phyloP scores from a whole-genome alignment of 495 filamentous ascomycete genomes.

The Stereocaulon alpinum region DNA sequence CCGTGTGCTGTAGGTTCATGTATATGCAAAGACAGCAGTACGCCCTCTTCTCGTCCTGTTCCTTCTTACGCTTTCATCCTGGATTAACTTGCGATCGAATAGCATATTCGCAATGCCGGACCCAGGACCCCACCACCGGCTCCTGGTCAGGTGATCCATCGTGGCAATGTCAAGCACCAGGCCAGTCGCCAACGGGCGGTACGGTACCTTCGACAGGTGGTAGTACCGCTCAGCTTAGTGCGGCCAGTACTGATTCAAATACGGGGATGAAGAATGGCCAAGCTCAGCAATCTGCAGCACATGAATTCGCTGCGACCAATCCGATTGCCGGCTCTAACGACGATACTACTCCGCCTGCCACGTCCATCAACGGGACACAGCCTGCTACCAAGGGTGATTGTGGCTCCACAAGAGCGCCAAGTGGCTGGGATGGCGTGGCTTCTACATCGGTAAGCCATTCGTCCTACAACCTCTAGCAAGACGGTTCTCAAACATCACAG shows the following conservation, averaged over 20 bases:
- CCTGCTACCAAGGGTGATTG: constrained; percentile 4
- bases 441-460: constrained; percentile 8
- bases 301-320: not conserved
- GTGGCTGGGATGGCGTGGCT: constrained; percentile 8
- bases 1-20: constrained; percentile 7
- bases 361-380: not conserved
- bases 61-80: not conserved
- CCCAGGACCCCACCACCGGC: not conserved
- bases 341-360: not conserved
- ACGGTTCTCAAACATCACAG: not conserved
- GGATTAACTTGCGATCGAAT: not conserved
- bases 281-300: not conserved
- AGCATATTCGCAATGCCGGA: constrained; percentile 12
- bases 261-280: too few species aligned
- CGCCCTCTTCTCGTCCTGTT: not conserved
- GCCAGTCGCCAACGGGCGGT: not conserved
- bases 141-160: constrained; percentile 8
- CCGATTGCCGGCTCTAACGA: not conserved
- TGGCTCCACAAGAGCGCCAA: not conserved
- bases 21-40: constrained; percentile 13
- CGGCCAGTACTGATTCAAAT: not conserved
- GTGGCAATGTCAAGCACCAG: constrained; percentile 11
- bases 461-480: not conserved
- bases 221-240: not conserved
- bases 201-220: not conserved